Evolutionary conservation across 2,329 filamentous ascomycete species (phyloP).

Genomic region (Claviceps sorghi): DNA sequence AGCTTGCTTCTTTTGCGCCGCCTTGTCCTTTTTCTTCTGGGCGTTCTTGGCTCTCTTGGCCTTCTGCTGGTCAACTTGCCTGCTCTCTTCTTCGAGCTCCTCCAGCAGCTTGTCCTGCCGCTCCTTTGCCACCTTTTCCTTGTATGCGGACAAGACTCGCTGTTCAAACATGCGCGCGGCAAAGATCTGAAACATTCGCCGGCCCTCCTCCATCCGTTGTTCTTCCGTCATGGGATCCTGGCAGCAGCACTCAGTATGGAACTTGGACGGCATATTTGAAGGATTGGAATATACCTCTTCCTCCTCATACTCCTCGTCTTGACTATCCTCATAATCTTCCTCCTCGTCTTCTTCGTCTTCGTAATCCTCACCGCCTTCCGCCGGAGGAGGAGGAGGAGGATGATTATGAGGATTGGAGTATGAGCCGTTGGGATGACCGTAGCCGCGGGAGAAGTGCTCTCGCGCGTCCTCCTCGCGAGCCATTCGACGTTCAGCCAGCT

Average conservation of each 20-base stretch:
- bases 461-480: constrained; percentile 79
- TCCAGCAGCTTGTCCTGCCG: constrained; percentile 81
- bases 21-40: constrained; percentile 90
- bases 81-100: constrained; percentile 75
- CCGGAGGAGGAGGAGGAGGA: constrained; percentile 36
- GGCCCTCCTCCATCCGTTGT: constrained; percentile 96
- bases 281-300: constrained; percentile 52
- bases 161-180: constrained; percentile 99
- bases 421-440: constrained; percentile 46
- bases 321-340: constrained; percentile 47
- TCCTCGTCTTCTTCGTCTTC: constrained; percentile 51
- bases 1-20: constrained; percentile 72
- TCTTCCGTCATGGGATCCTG: constrained; percentile 96
- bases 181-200: constrained; percentile 98
- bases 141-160: constrained; percentile 88
- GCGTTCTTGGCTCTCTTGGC: constrained; percentile 90
- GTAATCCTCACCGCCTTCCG: constrained; percentile 54
- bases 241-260: constrained; percentile 30
- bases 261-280: constrained; percentile 23
- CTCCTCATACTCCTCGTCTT: constrained; percentile 58
- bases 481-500: constrained; percentile 93
- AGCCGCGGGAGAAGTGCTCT: constrained; percentile 45
- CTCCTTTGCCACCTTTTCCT: constrained; percentile 89
- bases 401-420: constrained; percentile 51
- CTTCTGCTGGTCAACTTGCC: constrained; percentile 62